phyloP scores from a whole-genome alignment of 2,329 filamentous ascomycete genomes.

The Fulvia fulva region DNA sequence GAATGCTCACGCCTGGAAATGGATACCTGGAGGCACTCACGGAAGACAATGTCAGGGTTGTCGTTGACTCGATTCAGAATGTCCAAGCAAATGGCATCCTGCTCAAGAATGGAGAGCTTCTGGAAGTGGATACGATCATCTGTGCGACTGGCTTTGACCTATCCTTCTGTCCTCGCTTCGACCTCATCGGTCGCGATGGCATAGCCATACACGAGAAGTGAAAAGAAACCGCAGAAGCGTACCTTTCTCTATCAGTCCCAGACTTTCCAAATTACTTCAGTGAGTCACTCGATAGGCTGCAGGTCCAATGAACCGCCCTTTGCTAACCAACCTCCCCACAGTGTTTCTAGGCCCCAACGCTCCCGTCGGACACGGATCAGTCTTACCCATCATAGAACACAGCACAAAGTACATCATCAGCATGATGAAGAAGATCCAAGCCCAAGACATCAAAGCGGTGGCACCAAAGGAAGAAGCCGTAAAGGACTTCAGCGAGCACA shows the following conservation, averaged over 20 bases:
- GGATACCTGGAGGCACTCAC: slow-evolving; percentile 50
- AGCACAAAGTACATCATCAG: slow-evolving; percentile 4
- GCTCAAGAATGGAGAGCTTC: slow-evolving; percentile 22
- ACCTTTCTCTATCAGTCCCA: slow-evolving; percentile 21
- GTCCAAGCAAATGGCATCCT: slow-evolving; percentile 26
- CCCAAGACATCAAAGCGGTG: slow-evolving; percentile 1
- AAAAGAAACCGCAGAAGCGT: slow-evolving; percentile 36
- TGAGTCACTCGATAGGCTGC: not conserved
- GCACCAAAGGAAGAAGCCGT: slow-evolving; percentile 19
- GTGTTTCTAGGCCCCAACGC: slow-evolving; percentile 39
- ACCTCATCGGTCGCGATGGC: slow-evolving; percentile 21
- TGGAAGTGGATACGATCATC: slow-evolving; percentile 32
- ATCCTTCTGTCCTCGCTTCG: slow-evolving; percentile 26
- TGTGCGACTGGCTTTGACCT: slow-evolving; percentile 35
- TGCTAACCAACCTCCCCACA: slow-evolving; percentile 24
- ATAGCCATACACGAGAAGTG: slow-evolving; percentile 34
- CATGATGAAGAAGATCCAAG: slow-evolving; percentile 3
- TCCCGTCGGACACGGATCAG: slow-evolving; percentile 36
- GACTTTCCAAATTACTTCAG: slow-evolving; percentile 29
- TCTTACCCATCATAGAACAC: slow-evolving; percentile 6
- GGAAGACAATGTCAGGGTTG: slow-evolving; percentile 41
- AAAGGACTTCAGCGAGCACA: slow-evolving; percentile 31
- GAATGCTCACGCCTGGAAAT: slow-evolving; percentile 47
- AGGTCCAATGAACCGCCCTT: slow-evolving; percentile 9
- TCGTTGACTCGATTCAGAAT: slow-evolving; percentile 22